Evolutionary conservation across 129 eudicot species (phyloP), one percentile per base, ranked within the genome.

Genomic region (Daucus carota): DNA sequence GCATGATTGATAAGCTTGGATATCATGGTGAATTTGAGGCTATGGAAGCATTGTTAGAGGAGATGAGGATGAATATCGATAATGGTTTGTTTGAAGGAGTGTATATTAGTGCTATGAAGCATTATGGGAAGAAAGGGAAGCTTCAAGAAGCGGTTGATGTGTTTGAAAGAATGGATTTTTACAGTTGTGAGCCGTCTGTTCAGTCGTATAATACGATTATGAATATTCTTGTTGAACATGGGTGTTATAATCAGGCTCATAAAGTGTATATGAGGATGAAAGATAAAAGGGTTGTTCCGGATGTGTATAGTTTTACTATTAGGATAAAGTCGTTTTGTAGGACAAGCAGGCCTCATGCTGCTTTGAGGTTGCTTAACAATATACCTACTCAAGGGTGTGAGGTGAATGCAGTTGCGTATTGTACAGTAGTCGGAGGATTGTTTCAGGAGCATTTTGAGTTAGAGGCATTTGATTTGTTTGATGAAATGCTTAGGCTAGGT

Each of bases 151-250:
- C 99, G 18, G 93, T 91, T 52, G 78, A 87, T 74, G 84, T 91
- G 62, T 94, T 94, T 62, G 99, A 94, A 81, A 87, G 92, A 76
- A 94, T 94, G 97, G 99, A 94, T 77, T 94, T 94, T 62, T 94
- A 86, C 77, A 80, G 81, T 41, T 91, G 97, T 47, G 86, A 89
- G 68, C 96, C 90, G 22, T 83, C 93, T 11, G 96, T 91, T 28
- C 77, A 67, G 54, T 91, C 99, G 14, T 88, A 91, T 69, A 94
- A 91, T 69, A 85, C 85, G 6, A 89, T 94, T 17, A 94, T 94
- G 99, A 94, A 91, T 81, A 80, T 89, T 65, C 80, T 94, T 85
- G 92, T 91, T 84, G 96, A 91, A 54, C 69, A 70, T 78, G 92
- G 96, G 77, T 83, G 76, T 67, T 89, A 86, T 63, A 81, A 85